Evolutionary conservation across 2,329 filamentous ascomycete genomes (phyloP).

Genomic region (Bipolaris victoriae): DNA sequence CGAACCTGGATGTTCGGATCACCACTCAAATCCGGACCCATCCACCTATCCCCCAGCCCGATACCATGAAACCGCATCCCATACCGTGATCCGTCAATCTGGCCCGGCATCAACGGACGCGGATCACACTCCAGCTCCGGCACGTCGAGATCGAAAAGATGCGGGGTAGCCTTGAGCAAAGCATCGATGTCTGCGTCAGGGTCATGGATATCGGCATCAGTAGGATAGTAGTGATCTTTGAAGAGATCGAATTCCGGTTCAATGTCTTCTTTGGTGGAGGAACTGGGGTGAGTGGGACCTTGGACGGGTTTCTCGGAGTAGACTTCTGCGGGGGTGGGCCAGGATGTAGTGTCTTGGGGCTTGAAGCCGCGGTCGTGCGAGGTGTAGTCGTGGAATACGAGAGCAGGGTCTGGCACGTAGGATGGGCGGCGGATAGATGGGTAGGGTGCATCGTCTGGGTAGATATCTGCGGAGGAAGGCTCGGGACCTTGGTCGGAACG

Average conservation of each 20-base stretch:
- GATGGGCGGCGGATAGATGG: neutral
- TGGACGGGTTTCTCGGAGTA: neutral
- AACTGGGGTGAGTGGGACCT: too few relatives aligned
- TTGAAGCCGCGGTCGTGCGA: neutral
- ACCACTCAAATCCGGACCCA: conserved; percentile 6
- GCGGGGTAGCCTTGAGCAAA: conserved; percentile 10
- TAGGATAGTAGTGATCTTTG: conserved; percentile 11
- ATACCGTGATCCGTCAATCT: conserved; percentile 25
- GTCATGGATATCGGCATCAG: conserved; percentile 14
- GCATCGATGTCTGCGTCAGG: conserved; percentile 20
- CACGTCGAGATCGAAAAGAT: conserved; percentile 17
- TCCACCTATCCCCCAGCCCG: conserved; percentile 23
- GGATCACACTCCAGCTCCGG: conserved; percentile 13
- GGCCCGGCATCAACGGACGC: conserved; percentile 25
- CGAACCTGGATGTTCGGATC: neutral
- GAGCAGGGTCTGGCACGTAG: neutral
- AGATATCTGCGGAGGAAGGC: conserved; percentile 40
- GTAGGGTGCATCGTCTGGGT: conserved; percentile 37
- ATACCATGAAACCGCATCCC: conserved; percentile 24
- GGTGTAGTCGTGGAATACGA: neutral
- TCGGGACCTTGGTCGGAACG: conserved; percentile 40
- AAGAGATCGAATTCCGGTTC: conserved; percentile 10
- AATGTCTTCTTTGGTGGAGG: too few relatives aligned
- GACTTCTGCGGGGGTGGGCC: conserved; percentile 31
- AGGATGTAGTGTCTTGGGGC: conserved; percentile 5